A percentile compares a stretch with the other conserved stretches of the same genome.
Evolutionary conservation across 73 alveolate species (phyloP).

Genomic region (Stentor roeselii): DNA sequence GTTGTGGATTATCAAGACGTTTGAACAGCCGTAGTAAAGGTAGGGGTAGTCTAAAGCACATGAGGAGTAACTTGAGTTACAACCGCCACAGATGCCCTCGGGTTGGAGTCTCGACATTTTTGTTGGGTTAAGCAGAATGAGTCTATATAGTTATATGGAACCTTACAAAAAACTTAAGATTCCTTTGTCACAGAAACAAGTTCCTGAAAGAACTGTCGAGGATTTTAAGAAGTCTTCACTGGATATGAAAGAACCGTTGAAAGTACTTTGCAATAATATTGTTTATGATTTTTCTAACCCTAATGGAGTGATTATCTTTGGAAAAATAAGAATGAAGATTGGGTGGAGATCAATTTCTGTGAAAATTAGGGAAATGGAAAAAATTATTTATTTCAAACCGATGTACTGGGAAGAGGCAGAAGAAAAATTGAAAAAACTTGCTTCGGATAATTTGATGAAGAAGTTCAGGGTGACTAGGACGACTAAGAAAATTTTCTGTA

Average conservation of each 20-base stretch:
- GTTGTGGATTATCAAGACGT: neutral
- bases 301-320: neutral
- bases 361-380: neutral
- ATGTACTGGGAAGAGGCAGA: neutral
- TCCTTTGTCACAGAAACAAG: no score
- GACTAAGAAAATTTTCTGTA: no score
- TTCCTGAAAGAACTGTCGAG: no score
- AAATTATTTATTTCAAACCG: neutral
- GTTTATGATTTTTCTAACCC: neutral
- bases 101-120: neutral
- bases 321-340: neutral
- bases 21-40: neutral
- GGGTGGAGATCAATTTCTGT: neutral
- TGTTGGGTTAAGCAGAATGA: no score
- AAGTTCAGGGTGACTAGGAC: neutral
- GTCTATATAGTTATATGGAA: no score
- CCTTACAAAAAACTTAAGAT: no score
- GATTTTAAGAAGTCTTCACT: no score
- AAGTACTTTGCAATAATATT: neutral
- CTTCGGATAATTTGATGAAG: neutral
- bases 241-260: no score
- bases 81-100: conserved; percentile 15
- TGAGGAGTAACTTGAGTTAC: neutral
- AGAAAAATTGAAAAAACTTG: neutral
- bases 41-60: conserved; percentile 17